Percentiles rank a stretch among this genome's conserved stretches.
phyloP scores from a whole-genome alignment of 257 asterid genomes.

The Plantago elongata region DNA sequence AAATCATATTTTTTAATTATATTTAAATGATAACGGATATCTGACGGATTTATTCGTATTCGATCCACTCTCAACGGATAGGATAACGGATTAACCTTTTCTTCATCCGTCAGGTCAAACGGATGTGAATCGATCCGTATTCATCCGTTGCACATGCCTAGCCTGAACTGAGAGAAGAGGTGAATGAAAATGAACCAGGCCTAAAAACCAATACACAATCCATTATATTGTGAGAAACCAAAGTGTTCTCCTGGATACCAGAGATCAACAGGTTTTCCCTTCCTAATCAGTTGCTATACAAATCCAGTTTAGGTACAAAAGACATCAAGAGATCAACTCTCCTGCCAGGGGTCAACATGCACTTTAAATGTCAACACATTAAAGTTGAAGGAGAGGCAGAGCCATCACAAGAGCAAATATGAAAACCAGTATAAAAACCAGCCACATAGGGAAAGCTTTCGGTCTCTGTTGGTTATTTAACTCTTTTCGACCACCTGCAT shows the following conservation, averaged over 20 bases:
- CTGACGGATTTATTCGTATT: too few species aligned
- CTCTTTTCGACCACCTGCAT: slow-evolving; percentile 37
- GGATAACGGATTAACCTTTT: too few species aligned
- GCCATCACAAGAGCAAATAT: slow-evolving; percentile 82
- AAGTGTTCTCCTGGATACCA: background rate
- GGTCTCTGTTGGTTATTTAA: slow-evolving; percentile 38
- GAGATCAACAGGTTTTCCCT: slow-evolving; percentile 25
- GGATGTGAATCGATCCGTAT: too few species aligned
- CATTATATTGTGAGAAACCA: slow-evolving; percentile 11
- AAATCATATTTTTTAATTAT: too few species aligned
- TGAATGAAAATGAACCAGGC: background rate
- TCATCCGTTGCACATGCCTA: too few species aligned
- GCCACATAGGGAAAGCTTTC: slow-evolving; percentile 67
- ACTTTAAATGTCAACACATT: too few species aligned
- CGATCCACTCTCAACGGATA: too few species aligned
- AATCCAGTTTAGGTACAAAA: slow-evolving; percentile 21
- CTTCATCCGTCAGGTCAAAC: too few species aligned
- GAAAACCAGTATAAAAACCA: slow-evolving; percentile 53
- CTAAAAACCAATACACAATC: background rate
- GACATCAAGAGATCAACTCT: slow-evolving; percentile 13
- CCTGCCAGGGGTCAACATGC: slow-evolving; percentile 5
- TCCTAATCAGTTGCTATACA: slow-evolving; percentile 35
- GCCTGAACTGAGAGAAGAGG: too few species aligned
- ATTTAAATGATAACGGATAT: too few species aligned
- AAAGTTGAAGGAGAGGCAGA: slow-evolving; percentile 82